A percentile compares a stretch with the other conserved stretches of the same genome.
These are phyloP conservation scores for Marvania coccoides DNA, from an alignment of 139 green algal species.

Conservation along the genomic window DNA sequence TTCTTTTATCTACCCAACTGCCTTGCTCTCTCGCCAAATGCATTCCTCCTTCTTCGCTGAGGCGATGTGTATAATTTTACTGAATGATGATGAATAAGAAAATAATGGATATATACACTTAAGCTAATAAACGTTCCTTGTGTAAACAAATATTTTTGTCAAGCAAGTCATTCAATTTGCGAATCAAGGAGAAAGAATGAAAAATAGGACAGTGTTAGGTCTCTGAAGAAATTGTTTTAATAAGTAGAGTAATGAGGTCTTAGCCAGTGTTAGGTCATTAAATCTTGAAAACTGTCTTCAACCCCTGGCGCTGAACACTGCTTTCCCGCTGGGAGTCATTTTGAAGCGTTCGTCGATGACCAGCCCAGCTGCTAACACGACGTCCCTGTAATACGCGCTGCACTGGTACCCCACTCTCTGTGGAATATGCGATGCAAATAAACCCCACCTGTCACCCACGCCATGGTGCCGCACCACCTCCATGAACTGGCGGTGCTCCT, in stretches of 20 bases:
- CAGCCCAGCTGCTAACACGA: constrained; percentile 26
- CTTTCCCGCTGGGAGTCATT: constrained; percentile 30
- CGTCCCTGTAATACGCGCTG: constrained; percentile 52
- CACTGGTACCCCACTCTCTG: constrained; percentile 72
- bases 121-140: too few species aligned
- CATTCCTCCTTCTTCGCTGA: neutral
- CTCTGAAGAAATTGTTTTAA: too few species aligned
- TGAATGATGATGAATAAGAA: too few species aligned
- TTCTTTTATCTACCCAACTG: neutral
- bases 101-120: too few species aligned
- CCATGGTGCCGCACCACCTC: constrained; percentile 38
- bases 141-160: too few species aligned
- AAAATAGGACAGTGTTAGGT: too few species aligned
- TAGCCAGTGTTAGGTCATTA: neutral
- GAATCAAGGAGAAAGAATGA: too few species aligned
- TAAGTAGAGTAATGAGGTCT: constrained; percentile 3
- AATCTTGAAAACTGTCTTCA: neutral
- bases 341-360: constrained; percentile 33
- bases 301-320: constrained; percentile 16
- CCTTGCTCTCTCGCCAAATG: neutral
- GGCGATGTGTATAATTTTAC: too few species aligned
- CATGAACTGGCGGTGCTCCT: constrained; percentile 59
- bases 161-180: too few species aligned
- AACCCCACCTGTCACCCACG: constrained; percentile 67
- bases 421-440: constrained; percentile 61